A percentile compares a stretch with the other conserved stretches of the same genome.
Evolutionary conservation across 768 basidiomycete genomes (phyloP).

Genomic region (Coprinellus aureogranulatus): DNA sequence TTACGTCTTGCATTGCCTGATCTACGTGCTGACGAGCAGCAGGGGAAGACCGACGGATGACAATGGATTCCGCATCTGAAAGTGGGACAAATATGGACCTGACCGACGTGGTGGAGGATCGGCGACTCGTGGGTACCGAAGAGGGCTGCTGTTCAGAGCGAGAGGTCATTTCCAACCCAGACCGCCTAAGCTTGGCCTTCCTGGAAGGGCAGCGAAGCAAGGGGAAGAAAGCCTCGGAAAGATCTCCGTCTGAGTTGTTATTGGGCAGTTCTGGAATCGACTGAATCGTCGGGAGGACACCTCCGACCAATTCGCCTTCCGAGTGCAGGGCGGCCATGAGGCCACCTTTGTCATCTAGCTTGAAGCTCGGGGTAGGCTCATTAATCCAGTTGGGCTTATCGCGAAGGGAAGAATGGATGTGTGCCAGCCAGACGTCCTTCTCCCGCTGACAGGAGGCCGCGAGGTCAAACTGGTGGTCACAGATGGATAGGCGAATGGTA

Average conservation of each 20-base stretch:
- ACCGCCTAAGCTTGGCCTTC: conserved; percentile 23
- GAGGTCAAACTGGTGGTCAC: conserved; percentile 77
- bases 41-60: conserved; percentile 66
- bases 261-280: conserved; percentile 39
- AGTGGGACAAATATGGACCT: conserved; percentile 57
- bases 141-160: conserved; percentile 19
- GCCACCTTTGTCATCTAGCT: conserved; percentile 41
- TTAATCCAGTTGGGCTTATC: conserved; percentile 49
- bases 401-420: conserved; percentile 53
- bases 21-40: conserved; percentile 71
- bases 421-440: conserved; percentile 82
- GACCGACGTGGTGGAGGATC: conserved; percentile 64
- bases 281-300: conserved; percentile 28
- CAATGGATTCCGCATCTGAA: conserved; percentile 56
- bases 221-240: conserved; percentile 35
- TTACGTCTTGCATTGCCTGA: conserved; percentile 74
- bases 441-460: conserved; percentile 82
- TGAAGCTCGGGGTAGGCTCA: conserved; percentile 65
- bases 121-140: conserved; percentile 43
- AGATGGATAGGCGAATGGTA: conserved; percentile 70
- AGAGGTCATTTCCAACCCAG: conserved; percentile 17
- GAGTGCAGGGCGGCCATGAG: conserved; percentile 27
- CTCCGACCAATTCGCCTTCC: conserved; percentile 30
- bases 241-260: conserved; percentile 29
- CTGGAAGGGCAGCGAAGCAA: conserved; percentile 30